Base-by-base conservation (phyloP, 139 green algal species). In the Marvania coccoides region DNA sequence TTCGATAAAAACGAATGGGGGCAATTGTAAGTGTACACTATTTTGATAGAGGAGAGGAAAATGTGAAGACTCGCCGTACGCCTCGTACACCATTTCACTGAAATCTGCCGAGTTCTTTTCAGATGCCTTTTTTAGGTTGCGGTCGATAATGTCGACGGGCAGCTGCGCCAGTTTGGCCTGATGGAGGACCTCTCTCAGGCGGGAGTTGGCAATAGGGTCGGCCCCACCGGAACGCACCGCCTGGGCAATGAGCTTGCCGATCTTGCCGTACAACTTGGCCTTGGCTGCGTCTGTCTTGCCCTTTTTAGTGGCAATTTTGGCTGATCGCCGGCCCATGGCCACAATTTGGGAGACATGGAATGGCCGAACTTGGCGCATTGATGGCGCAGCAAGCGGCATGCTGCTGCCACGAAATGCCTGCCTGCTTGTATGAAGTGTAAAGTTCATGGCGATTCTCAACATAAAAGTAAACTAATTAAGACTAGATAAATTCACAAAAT, bases 211-310 rank as follows among this genome's bases (percentile, higher is more conserved):
- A 0, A 72, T 54, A 1, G 81, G 73, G 73, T 95, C 87, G 12
- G 88, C 39, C 2, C 89, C 89, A 12, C 84, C 90, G 7, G 77
- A 70, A 40, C 91, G 91, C 3, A 89, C 90, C 24, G 77, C 69
- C 55, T 86, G 76, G 15, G 94, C 77, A 51, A 98, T 93, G 26
- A 87, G 83, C 76, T 97, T 97, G 40, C 88, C 91, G 26, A 95
- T 79, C 37, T 82, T 85, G 35, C 91, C 86, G 63, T 91, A 94
- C 26, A 95, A 69, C 71, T 97, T 97, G 15, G 84, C 63, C 69
- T 89, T 90, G 13, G 55, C 63, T 3, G 60, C 60, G 28, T 79
- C 63, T 1, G 53, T 34, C 61, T 69, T 76, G 35, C 81, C 82
- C 79, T 95, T 95, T 28, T 74, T 69, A 1, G 67, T 54, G 3